Evolutionary conservation across 1,284 basidiomycete genomes (phyloP).

Genomic region (Ustilago hordei): DNA sequence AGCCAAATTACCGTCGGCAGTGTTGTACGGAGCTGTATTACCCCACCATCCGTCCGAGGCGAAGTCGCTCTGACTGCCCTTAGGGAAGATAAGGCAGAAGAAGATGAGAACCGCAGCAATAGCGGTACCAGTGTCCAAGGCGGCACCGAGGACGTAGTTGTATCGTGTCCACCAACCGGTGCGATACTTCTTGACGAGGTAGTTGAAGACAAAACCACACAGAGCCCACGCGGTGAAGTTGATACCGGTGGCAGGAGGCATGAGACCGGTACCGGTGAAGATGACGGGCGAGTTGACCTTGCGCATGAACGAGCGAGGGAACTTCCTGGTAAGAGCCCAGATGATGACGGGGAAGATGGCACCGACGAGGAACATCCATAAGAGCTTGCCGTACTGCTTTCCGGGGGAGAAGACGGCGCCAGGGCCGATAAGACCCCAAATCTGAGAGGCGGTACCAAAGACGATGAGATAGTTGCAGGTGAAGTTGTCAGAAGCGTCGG

Average conservation of each 20-base stretch:
- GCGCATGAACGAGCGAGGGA: constrained; percentile 51
- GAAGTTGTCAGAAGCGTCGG: constrained; percentile 64
- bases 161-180: constrained; percentile 70
- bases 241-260: constrained; percentile 69
- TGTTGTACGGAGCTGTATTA: constrained; percentile 60
- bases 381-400: constrained; percentile 54
- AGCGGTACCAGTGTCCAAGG: constrained; percentile 69
- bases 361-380: constrained; percentile 63
- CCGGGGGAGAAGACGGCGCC: constrained; percentile 56
- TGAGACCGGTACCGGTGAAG: constrained; percentile 60
- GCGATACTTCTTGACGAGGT: constrained; percentile 62
- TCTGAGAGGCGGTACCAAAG: constrained; percentile 62
- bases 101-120: constrained; percentile 57
- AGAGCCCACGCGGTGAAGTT: constrained; percentile 68
- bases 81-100: constrained; percentile 50
- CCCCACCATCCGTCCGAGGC: constrained; percentile 57
- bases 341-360: constrained; percentile 59
- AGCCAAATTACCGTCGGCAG: constrained; percentile 30
- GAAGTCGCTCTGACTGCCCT: constrained; percentile 41
- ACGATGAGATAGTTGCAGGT: constrained; percentile 57
- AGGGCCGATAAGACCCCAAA: constrained; percentile 72
- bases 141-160: constrained; percentile 70
- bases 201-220: constrained; percentile 72
- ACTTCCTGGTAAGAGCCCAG: constrained; percentile 58
- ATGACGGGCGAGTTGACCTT: constrained; percentile 63